Percentiles rank a stretch among this genome's conserved stretches.
phyloP scores from a whole-genome alignment of 805 yeast genomes.

The Zygoascus tannicola region DNA sequence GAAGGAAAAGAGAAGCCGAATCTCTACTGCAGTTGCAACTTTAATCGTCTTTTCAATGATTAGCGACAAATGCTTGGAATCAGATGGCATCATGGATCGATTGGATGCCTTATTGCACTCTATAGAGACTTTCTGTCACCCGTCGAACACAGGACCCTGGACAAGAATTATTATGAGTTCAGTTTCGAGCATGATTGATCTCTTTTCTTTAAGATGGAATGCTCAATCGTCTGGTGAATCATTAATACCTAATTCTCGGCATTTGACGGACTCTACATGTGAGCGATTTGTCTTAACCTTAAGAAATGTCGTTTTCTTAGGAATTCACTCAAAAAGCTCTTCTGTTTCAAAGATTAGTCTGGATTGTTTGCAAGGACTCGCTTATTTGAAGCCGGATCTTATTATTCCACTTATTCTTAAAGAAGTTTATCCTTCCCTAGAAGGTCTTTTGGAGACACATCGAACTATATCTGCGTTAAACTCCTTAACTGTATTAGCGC shows the following conservation, averaged over 20 bases:
- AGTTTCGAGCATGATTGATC: conserved; percentile 44
- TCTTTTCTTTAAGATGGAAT: conserved; percentile 29
- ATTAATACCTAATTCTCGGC: conserved; percentile 19
- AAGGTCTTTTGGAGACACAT: conserved; percentile 49
- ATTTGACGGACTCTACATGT: conserved; percentile 21
- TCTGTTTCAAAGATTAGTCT: conserved; percentile 49
- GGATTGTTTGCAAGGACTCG: conserved; percentile 50
- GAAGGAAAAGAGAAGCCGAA: conserved; percentile 16
- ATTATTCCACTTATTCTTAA: conserved; percentile 29
- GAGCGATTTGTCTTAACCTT: conserved; percentile 42
- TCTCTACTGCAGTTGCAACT: conserved; percentile 35
- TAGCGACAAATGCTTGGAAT: conserved; percentile 36
- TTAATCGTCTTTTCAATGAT: conserved; percentile 53
- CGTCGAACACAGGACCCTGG: conserved; percentile 92
- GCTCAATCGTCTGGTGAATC: conserved; percentile 26
- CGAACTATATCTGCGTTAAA: conserved; percentile 66
- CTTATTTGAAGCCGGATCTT: conserved; percentile 48
- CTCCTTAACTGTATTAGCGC: conserved; percentile 52
- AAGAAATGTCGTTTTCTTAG: conserved; percentile 49
- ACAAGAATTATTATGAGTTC: conserved; percentile 57
- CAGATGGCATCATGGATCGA: conserved; percentile 41
- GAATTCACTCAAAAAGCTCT: conserved; percentile 68
- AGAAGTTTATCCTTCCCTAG: conserved; percentile 55
- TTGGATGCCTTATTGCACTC: conserved; percentile 54
- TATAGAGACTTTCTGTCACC: conserved; percentile 76